Evolutionary conservation across 2,329 filamentous ascomycete genomes (phyloP).

Genomic region (Fusarium globosum): DNA sequence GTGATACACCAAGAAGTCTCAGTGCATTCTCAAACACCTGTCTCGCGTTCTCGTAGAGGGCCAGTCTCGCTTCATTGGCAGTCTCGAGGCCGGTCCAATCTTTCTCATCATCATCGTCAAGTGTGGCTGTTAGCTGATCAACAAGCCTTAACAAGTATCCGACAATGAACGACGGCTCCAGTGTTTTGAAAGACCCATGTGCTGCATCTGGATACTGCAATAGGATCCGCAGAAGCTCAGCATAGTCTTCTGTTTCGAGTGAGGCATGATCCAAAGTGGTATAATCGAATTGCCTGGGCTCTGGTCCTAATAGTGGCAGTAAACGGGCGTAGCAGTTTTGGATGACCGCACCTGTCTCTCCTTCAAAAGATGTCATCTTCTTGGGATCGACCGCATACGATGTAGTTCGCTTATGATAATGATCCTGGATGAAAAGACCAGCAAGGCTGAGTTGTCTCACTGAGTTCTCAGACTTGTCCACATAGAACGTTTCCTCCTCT

Average conservation of each 20-base stretch:
- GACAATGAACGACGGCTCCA: conserved; percentile 75
- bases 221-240: conserved; percentile 62
- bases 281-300: too few relatives aligned
- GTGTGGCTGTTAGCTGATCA: conserved; percentile 35
- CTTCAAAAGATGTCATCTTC: conserved; percentile 48
- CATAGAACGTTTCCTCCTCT: conserved; percentile 12
- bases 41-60: conserved; percentile 62
- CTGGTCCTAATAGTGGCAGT: too few relatives aligned
- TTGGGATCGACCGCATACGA: conserved; percentile 39
- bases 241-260: conserved; percentile 36
- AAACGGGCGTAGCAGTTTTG: background rate
- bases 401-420: conserved; percentile 41
- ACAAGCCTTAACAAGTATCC: conserved; percentile 65
- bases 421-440: conserved; percentile 40
- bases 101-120: conserved; percentile 65
- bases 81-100: conserved; percentile 55
- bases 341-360: rapidly evolving
- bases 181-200: conserved; percentile 70
- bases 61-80: conserved; percentile 65
- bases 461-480: conserved; percentile 26
- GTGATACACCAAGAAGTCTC: conserved; percentile 53
- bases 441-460: conserved; percentile 26
- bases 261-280: conserved; percentile 29
- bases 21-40: conserved; percentile 46
- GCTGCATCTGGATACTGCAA: conserved; percentile 74